Evolutionary conservation across 2,329 filamentous ascomycete species (phyloP).

Genomic region (Colletotrichum orbiculare): DNA sequence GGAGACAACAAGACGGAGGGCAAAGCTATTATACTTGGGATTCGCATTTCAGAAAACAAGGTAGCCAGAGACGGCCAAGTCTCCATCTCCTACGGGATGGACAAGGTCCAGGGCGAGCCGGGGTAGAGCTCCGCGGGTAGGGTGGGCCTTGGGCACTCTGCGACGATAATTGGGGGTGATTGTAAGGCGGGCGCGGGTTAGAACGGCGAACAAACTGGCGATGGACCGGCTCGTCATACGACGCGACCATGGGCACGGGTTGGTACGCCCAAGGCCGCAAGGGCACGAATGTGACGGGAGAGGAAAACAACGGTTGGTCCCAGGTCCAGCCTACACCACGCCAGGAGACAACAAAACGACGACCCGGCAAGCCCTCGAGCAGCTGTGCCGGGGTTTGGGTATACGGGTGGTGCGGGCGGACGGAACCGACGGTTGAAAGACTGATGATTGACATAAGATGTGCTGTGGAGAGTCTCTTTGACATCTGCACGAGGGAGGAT

Average conservation of each 20-base stretch:
- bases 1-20: slow-evolving; percentile 24
- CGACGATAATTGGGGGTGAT: slow-evolving; percentile 20
- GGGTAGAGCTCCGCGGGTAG: slow-evolving; percentile 22
- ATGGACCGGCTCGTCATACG: slow-evolving; percentile 34
- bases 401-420: slow-evolving; percentile 27
- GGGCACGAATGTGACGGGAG: slow-evolving; percentile 20
- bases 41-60: background rate
- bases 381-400: background rate
- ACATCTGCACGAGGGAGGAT: slow-evolving; percentile 28
- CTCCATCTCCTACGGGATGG: background rate
- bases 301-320: background rate
- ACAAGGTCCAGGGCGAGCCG: background rate
- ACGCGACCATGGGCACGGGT: slow-evolving; percentile 6
- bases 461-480: slow-evolving; percentile 28
- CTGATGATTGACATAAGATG: slow-evolving; percentile 36
- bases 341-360: too few relatives aligned
- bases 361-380: background rate
- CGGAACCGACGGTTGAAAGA: slow-evolving; percentile 31
- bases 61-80: background rate
- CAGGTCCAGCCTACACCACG: too few relatives aligned
- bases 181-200: slow-evolving; percentile 28
- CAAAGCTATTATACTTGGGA: slow-evolving; percentile 33
- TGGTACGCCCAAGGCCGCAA: slow-evolving; percentile 10
- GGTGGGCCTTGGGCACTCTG: slow-evolving; percentile 10
- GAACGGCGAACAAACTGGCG: slow-evolving; percentile 31